Evolutionary conservation across 192 early-diverging fungal genomes (phyloP).

Genomic region (Geranomyces variabilis): DNA sequence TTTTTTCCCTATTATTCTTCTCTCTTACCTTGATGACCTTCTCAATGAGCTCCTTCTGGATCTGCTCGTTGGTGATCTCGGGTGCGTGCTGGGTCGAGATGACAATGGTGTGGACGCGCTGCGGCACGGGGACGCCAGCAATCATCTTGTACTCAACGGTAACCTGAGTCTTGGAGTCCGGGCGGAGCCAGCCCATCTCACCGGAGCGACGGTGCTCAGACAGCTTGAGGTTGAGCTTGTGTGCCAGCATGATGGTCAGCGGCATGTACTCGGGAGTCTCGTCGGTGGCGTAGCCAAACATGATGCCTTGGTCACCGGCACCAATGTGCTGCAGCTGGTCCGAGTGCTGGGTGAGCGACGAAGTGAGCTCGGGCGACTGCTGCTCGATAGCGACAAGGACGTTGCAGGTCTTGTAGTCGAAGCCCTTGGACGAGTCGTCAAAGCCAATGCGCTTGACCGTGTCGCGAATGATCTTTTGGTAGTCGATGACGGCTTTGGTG

Average conservation of each 20-base stretch:
- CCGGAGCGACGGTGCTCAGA: constrained; percentile 93
- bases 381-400: constrained; percentile 99
- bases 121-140: constrained; percentile 89
- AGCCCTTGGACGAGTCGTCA: constrained; percentile 98
- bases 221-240: constrained; percentile 98
- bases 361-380: constrained; percentile 99
- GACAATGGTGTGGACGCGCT: constrained; percentile 96
- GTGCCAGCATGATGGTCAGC: constrained; percentile 88
- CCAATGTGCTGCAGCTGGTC: constrained; percentile 94
- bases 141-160: constrained; percentile 98
- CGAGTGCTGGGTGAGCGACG: constrained; percentile 93
- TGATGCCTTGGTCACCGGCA: constrained; percentile 95
- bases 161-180: constrained; percentile 99
- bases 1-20: too few species aligned
- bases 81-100: constrained; percentile 96
- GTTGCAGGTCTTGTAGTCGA: constrained; percentile 99
- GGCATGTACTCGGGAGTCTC: constrained; percentile 99
- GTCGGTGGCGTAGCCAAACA: constrained; percentile 93
- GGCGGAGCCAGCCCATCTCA: constrained; percentile 89
- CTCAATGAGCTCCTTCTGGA: constrained; percentile 87
- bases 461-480: constrained; percentile 99
- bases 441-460: constrained; percentile 99
- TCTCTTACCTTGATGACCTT: constrained; percentile 75
- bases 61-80: constrained; percentile 82
- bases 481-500: constrained; percentile 96